Evolutionary conservation across 129 eudicot genomes (phyloP).

Genomic region (Flaveria ramosissima): DNA sequence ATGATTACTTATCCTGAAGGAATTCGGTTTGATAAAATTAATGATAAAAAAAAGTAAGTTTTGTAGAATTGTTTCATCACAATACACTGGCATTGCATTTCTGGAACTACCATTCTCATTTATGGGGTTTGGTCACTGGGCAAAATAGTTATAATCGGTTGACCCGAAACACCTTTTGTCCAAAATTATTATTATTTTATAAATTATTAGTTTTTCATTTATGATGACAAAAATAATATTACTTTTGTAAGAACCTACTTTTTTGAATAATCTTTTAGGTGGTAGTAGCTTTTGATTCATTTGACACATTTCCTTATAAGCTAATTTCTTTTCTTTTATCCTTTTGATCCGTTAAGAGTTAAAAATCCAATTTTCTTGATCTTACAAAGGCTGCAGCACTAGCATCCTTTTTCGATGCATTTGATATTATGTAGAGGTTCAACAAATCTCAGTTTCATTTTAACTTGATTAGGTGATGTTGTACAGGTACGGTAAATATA

Average conservation of each 20-base stretch:
- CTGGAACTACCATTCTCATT: background rate
- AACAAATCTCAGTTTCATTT: background rate
- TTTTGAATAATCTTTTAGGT: too few relatives aligned
- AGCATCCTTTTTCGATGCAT: constrained; percentile 8
- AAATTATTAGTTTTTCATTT: too few relatives aligned
- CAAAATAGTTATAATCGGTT: too few relatives aligned
- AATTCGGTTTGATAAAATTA: constrained; percentile 61
- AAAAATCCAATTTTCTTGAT: background rate
- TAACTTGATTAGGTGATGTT: constrained; percentile 21
- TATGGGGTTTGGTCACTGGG: too few relatives aligned
- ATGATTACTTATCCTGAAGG: constrained; percentile 57
- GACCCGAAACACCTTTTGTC: too few relatives aligned
- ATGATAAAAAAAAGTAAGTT: constrained; percentile 50
- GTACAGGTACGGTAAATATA: constrained; percentile 54
- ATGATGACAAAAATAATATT: too few relatives aligned
- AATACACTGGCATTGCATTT: background rate
- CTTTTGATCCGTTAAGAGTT: too few relatives aligned
- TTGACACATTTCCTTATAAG: too few relatives aligned
- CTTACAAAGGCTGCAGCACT: background rate
- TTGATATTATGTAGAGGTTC: background rate
- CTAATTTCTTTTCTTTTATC: too few relatives aligned
- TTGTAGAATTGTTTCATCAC: background rate
- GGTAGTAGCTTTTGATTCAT: too few relatives aligned
- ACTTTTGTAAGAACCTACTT: too few relatives aligned
- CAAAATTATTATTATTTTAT: too few relatives aligned